Percentiles rank a stretch among this genome's conserved stretches.
These are phyloP conservation scores for Sicyos baderoa DNA, from an alignment of 306 rosid species.

Conservation along the genomic window DNA sequence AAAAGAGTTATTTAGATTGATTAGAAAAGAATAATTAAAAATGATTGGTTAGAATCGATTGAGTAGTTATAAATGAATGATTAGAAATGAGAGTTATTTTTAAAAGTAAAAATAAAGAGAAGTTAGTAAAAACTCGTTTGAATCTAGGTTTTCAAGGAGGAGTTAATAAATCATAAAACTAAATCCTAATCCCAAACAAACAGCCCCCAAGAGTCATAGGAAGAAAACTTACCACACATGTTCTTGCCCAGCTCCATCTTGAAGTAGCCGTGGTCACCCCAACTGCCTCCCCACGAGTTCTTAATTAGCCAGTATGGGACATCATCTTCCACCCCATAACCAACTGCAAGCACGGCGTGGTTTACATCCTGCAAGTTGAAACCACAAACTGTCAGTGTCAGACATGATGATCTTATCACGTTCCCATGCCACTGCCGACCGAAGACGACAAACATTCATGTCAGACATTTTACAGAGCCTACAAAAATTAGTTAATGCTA, in stretches of 20 bases:
- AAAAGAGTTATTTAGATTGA: no score
- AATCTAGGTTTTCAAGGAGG: no score
- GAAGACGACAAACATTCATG: background rate
- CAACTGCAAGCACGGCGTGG: conserved; percentile 95
- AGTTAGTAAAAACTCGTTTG: no score
- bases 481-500: conserved; percentile 18
- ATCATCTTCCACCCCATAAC: conserved; percentile 72
- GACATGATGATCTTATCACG: conserved; percentile 5
- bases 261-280: conserved; percentile 94
- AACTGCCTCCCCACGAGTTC: conserved; percentile 77
- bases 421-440: background rate
- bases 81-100: no score
- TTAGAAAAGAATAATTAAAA: no score
- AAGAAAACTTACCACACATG: conserved; percentile 77
- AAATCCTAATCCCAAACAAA: no score
- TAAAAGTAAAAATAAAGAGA: no score
- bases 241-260: conserved; percentile 94
- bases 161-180: no score
- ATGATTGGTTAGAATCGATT: no score
- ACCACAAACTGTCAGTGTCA: conserved; percentile 17
- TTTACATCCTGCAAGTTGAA: conserved; percentile 76
- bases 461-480: background rate
- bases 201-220: background rate
- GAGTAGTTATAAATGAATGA: no score
- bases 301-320: conserved; percentile 79